Base-by-base conservation (phyloP, 208 protist genomes). In the Acanthamoeba lenticulata region DNA sequence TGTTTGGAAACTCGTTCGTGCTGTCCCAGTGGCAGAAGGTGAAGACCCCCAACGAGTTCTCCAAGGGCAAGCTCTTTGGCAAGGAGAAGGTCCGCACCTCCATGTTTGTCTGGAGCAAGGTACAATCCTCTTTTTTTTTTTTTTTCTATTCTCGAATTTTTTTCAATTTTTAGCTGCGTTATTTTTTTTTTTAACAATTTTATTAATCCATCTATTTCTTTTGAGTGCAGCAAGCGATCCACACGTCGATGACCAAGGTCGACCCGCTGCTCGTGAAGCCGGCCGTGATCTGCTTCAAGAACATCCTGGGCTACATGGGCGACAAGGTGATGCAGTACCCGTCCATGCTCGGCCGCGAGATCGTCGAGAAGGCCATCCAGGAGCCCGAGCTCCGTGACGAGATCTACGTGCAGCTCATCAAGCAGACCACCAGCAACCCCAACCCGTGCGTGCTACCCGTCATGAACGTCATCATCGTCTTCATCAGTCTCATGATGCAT, bases 11-110 rank as follows among this genome's bases (percentile, higher is more conserved):
- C 29, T 36, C 47, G 79, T 88, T 88, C 79, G 45, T 88, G 27
- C 47, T 88, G 27, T 49, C 40, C 6, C 45, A 88, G 45, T 88
- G 47, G 24, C 40, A 47, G 29, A 92, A 92, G 32, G 29, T 74
- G 21, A 92, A 72, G 52, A 36, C 36, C 9, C 86, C 55, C 62
- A 55, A 92, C 34, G 86, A 69, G 55, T 92, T 92, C 62, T 40
- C 86, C 62, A 92, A 77, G 60, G 86, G 40, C 55, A 92, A 92
- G 86, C 62, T 92, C 42, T 92, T 92, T 45, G 86, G 86, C 42
- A 69, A 55, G 55, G 86, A 92, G n/a, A 55, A 92, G 86, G 38
- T 92, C 38, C 36, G 42, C 24, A 45, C 44, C 13, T 57, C 36
- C 86, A 92, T 92, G 55, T 92, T 77, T 29, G 57, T 57, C 0